Percentiles rank a stretch among this genome's conserved stretches.
These are phyloP conservation scores for Phytophthora meadii DNA, from an alignment of 352 stramenopile species.

Conservation along the genomic window DNA sequence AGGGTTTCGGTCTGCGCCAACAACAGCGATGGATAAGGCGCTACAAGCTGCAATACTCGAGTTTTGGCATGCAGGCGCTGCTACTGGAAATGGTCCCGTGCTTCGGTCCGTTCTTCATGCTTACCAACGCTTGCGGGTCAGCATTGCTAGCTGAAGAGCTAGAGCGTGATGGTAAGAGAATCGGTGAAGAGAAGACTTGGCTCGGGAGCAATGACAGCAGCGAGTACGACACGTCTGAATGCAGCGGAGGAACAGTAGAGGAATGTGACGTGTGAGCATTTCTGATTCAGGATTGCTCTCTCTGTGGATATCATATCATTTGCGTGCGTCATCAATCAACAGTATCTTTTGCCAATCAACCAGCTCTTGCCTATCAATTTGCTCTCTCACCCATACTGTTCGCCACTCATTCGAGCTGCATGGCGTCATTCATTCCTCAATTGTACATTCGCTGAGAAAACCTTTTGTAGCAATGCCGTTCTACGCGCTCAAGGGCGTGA, in stretches of 20 bases:
- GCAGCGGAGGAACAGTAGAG: constrained; percentile 2
- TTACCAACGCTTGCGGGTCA: constrained; percentile 58
- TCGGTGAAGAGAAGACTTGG: constrained; percentile 35
- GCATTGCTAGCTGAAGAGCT: constrained; percentile 55
- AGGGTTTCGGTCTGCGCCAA: constrained; percentile 37
- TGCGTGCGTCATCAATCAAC: constrained; percentile 13
- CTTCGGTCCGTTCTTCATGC: constrained; percentile 50
- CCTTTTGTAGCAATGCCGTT: constrained; percentile 32
- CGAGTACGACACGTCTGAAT: constrained; percentile 1
- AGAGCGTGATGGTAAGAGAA: constrained; percentile 18
- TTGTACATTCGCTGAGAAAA: constrained; percentile 8
- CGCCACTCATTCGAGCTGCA: constrained; percentile 9
- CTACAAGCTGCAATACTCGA: constrained; percentile 45
- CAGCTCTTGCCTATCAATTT: constrained; percentile 21
- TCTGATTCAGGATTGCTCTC: constrained; percentile 17
- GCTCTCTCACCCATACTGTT: constrained; percentile 10
- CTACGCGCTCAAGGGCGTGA: constrained; percentile 50
- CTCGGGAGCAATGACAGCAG: constrained; percentile 11
- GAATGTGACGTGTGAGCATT: constrained; percentile 12
- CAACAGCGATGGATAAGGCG: constrained; percentile 47
- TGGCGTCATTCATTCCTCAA: constrained; percentile 21
- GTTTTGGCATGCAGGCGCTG: constrained; percentile 54
- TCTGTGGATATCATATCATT: constrained; percentile 10
- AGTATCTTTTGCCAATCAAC: background rate
- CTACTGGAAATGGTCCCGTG: constrained; percentile 57